These are phyloP conservation scores for Vinca major DNA, from an alignment of 305 asterid species.

Conservation along the genomic window DNA sequence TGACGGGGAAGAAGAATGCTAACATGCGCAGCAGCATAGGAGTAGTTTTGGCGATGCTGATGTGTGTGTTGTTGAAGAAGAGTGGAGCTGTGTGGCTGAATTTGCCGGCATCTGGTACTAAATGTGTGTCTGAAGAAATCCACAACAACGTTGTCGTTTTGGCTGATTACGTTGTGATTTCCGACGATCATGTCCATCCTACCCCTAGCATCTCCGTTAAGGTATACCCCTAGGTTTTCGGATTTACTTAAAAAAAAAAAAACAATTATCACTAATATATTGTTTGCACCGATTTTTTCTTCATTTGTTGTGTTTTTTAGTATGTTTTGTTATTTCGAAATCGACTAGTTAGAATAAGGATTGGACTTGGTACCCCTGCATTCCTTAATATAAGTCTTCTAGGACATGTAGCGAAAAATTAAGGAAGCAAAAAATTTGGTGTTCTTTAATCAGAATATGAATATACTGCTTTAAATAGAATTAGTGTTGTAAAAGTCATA, in stretches of 20 bases:
- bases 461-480: too few relatives aligned
- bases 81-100: conserved; percentile 68
- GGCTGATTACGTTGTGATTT: conserved; percentile 68
- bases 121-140: conserved; percentile 86
- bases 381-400: too few relatives aligned
- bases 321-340: not conserved
- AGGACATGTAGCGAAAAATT: too few relatives aligned
- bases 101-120: conserved; percentile 61
- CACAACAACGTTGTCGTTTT: conserved; percentile 84
- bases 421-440: too few relatives aligned
- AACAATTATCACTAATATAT: not conserved
- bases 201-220: conserved; percentile 70
- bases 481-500: too few relatives aligned
- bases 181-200: conserved; percentile 55
- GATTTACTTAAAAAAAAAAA: too few relatives aligned
- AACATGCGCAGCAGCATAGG: conserved; percentile 22
- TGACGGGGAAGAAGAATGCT: conserved; percentile 24
- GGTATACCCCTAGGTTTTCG: conserved; percentile 31
- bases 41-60: conserved; percentile 20
- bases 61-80: conserved; percentile 25
- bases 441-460: too few relatives aligned
- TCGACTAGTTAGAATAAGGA: not conserved
- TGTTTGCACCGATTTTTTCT: not conserved
- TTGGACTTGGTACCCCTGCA: too few relatives aligned
- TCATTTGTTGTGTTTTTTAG: not conserved